Evolutionary conservation across 768 basidiomycete species (phyloP).

Genomic region (Naganishia kalamii): DNA sequence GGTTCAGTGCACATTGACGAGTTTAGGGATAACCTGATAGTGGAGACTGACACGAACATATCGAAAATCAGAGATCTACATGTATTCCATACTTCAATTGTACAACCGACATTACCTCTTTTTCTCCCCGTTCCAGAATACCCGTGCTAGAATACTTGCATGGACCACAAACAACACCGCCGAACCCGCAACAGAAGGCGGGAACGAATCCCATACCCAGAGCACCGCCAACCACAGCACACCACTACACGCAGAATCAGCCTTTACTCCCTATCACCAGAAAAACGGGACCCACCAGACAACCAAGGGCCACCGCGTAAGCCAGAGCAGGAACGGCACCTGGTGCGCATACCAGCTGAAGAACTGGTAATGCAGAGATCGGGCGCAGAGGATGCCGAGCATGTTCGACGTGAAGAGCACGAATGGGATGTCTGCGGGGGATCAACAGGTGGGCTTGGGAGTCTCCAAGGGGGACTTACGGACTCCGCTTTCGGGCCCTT

Average conservation of each 20-base stretch:
- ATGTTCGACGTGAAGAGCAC: conserved; percentile 85
- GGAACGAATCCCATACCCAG: conserved; percentile 82
- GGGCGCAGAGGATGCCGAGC: conserved; percentile 82
- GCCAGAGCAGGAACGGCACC: conserved; percentile 73
- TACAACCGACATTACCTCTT: not conserved
- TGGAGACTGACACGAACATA: not conserved
- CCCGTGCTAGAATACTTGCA: conserved; percentile 49
- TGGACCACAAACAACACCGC: conserved; percentile 55
- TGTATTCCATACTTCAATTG: too few relatives aligned
- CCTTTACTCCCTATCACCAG: conserved; percentile 7
- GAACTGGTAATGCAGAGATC: conserved; percentile 96
- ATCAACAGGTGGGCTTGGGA: not conserved
- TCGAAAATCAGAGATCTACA: too few relatives aligned
- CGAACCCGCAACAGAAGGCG: conserved; percentile 68
- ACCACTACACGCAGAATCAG: conserved; percentile 51
- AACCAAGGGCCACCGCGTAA: conserved; percentile 57
- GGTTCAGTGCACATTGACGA: not conserved
- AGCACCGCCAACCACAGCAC: conserved; percentile 60
- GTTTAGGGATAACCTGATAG: not conserved
- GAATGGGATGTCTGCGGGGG: conserved; percentile 62
- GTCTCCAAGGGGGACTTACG: not conserved
- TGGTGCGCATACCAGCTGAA: conserved; percentile 96
- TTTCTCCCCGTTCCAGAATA: conserved; percentile 4
- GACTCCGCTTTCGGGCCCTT: conserved; percentile 2
- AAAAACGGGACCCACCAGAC: conserved; percentile 54